Evolutionary conservation across 2,329 filamentous ascomycete species (phyloP).

Genomic region (Gaeumannomyces tritici): DNA sequence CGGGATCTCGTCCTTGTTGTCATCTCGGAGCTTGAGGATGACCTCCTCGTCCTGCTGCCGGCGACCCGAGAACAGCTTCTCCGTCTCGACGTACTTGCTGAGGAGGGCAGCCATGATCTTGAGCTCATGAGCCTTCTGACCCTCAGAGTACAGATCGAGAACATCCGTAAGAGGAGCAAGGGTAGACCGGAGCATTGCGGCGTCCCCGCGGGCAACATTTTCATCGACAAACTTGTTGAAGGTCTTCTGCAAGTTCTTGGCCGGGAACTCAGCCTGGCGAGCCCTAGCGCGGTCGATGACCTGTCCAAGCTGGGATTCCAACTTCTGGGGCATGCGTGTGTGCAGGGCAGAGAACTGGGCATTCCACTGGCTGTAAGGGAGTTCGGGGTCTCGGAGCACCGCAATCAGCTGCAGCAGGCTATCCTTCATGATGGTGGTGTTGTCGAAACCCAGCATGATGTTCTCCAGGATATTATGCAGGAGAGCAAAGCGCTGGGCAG

Average conservation of each 20-base stretch:
- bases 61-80: constrained; percentile 78
- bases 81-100: constrained; percentile 71
- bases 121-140: constrained; percentile 85
- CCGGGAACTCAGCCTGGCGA: constrained; percentile 80
- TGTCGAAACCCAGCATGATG: constrained; percentile 90
- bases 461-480: constrained; percentile 72
- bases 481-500: constrained; percentile 75
- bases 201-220: constrained; percentile 64
- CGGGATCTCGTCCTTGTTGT: constrained; percentile 85
- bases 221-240: constrained; percentile 86
- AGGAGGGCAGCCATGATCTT: constrained; percentile 71
- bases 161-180: constrained; percentile 70
- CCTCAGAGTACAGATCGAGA: constrained; percentile 72
- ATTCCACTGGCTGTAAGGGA: constrained; percentile 95
- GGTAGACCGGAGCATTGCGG: constrained; percentile 60
- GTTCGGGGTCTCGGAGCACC: constrained; percentile 78
- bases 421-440: constrained; percentile 87
- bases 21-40: constrained; percentile 84
- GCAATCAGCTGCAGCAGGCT: constrained; percentile 84
- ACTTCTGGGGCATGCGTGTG: constrained; percentile 90
- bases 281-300: constrained; percentile 76
- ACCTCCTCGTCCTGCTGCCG: constrained; percentile 87
- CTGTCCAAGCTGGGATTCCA: constrained; percentile 72
- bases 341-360: constrained; percentile 95
- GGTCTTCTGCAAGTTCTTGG: constrained; percentile 75